phyloP scores from a whole-genome alignment of 305 asterid species.

The Rubia peregrina region DNA sequence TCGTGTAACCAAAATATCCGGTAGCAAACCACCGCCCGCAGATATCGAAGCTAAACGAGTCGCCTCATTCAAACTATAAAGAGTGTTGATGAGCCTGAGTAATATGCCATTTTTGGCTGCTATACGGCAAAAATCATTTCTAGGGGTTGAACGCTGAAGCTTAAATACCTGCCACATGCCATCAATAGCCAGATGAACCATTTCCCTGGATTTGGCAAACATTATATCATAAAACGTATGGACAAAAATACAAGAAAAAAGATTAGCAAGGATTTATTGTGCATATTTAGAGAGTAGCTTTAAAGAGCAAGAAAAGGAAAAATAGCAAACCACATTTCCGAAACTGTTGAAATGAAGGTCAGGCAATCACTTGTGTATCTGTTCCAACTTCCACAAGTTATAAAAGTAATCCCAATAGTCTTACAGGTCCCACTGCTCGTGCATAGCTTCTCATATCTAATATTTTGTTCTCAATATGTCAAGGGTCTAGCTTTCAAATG shows the following conservation, averaged over 20 bases:
- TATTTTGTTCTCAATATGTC: background rate
- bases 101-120: conserved; percentile 93
- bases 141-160: conserved; percentile 90
- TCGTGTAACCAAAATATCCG: conserved; percentile 59
- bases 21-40: conserved; percentile 65
- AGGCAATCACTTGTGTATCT: background rate
- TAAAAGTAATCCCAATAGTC: background rate
- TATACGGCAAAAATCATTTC: conserved; percentile 92
- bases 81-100: conserved; percentile 88
- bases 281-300: background rate
- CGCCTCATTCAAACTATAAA: conserved; percentile 92
- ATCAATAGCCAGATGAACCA: conserved; percentile 99
- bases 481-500: background rate
- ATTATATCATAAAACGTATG: background rate
- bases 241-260: background rate
- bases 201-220: conserved; percentile 58
- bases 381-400: background rate
- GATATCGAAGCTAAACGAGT: conserved; percentile 75
- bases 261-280: background rate
- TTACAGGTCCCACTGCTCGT: background rate
- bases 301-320: conserved; percentile 3
- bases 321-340: background rate
- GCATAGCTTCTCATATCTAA: background rate
- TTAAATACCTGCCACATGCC: conserved; percentile 99
- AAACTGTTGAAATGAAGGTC: background rate